Evolutionary conservation across 2,329 filamentous ascomycete genomes (phyloP).

Genomic region (Arthrobotrys iridis): DNA sequence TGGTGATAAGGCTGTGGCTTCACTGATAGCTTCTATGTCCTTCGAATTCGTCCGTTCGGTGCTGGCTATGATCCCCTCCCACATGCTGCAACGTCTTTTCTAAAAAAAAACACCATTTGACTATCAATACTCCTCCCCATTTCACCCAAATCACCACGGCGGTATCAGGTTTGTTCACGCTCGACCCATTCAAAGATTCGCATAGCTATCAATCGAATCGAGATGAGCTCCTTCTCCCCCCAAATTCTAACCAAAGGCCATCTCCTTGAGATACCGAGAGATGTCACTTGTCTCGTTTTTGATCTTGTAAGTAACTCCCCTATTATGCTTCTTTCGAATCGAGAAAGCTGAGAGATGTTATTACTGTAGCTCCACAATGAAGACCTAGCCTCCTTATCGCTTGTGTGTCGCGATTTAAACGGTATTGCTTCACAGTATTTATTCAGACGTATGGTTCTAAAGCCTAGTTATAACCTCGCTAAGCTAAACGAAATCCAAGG

Average conservation of each 20-base stretch:
- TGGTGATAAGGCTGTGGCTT: background rate
- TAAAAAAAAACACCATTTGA: too few relatives aligned
- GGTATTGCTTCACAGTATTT: background rate
- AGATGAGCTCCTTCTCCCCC: background rate
- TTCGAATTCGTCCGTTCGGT: background rate
- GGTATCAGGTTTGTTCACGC: background rate
- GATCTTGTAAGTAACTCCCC: background rate
- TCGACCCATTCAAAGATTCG: background rate
- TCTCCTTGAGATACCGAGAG: background rate
- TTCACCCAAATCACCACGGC: too few relatives aligned
- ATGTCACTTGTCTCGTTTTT: background rate
- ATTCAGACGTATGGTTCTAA: background rate
- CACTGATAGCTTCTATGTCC: background rate
- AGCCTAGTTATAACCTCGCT: background rate
- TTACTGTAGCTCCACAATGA: background rate
- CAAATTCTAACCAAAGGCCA: background rate
- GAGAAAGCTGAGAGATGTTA: background rate
- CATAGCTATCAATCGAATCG: background rate
- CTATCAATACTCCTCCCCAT: too few relatives aligned
- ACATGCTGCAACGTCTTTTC: background rate
- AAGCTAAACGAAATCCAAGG: background rate
- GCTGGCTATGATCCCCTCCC: background rate
- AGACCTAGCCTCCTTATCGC: background rate
- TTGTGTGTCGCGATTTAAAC: background rate
- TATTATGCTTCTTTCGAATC: background rate